phyloP scores from a whole-genome alignment of 345 rosid species.

The Brassica rapa region DNA sequence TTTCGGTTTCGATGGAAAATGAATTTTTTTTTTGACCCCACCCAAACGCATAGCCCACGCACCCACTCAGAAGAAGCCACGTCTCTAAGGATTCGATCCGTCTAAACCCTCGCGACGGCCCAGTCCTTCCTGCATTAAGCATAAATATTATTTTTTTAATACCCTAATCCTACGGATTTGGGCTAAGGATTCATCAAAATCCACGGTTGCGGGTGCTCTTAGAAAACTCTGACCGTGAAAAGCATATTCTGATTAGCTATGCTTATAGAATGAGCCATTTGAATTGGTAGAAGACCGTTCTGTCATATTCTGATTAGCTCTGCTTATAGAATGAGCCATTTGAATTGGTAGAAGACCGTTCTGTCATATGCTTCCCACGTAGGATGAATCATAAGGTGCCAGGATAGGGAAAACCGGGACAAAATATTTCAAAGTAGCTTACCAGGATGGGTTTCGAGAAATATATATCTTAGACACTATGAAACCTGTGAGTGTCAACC shows the following conservation, averaged over 20 bases:
- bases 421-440: slow-evolving; percentile 41
- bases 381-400: slow-evolving; percentile 54
- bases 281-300: not conserved
- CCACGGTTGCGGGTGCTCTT: too few relatives aligned
- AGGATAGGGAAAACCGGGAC: slow-evolving; percentile 41
- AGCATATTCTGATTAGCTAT: not conserved
- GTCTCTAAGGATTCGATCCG: too few relatives aligned
- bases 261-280: not conserved
- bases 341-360: not conserved
- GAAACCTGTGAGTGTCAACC: slow-evolving; percentile 24
- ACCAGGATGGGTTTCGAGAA: slow-evolving; percentile 49
- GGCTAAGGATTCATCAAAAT: too few relatives aligned
- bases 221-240: slow-evolving; percentile 29
- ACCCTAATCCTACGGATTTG: too few relatives aligned
- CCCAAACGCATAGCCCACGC: too few relatives aligned
- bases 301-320: not conserved
- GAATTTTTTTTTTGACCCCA: too few relatives aligned
- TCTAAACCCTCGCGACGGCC: too few relatives aligned
- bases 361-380: slow-evolving; percentile 35
- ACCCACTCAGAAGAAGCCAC: too few relatives aligned
- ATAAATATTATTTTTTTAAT: too few relatives aligned
- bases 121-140: too few relatives aligned
- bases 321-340: not conserved
- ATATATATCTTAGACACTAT: slow-evolving; percentile 43
- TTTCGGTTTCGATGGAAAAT: too few relatives aligned